Conservation (phyloP, 2,329 filamentous ascomycete genomes). For the Dendryphion nanum region DNA sequence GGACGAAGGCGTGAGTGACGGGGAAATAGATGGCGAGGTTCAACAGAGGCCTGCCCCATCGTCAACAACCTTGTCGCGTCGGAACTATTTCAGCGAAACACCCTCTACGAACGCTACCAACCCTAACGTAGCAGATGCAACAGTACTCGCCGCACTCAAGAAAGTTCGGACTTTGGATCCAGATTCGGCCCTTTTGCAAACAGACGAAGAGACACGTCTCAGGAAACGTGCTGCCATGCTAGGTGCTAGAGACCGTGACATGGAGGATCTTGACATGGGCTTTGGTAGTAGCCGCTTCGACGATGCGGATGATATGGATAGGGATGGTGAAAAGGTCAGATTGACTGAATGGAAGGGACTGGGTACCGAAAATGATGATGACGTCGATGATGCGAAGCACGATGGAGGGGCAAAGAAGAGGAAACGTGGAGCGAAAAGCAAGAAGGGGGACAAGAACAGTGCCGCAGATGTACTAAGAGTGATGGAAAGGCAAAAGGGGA, state of each 20-base stretch:
- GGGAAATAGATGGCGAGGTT: too few species aligned
- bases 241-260: constrained; percentile 69
- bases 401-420: constrained; percentile 59
- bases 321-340: constrained; percentile 59
- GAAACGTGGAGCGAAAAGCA: constrained; percentile 72
- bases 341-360: constrained; percentile 61
- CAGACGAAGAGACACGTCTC: constrained; percentile 64
- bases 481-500: constrained; percentile 61
- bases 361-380: constrained; percentile 54
- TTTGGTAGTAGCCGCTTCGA: constrained; percentile 86
- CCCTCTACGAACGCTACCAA: constrained; percentile 27
- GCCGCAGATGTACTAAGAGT: constrained; percentile 77
- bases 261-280: constrained; percentile 89
- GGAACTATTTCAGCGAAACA: constrained; percentile 40
- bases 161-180: constrained; percentile 62
- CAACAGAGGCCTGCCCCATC: not conserved
- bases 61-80: constrained; percentile 16
- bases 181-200: constrained; percentile 46
- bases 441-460: constrained; percentile 75
- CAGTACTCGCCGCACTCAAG: constrained; percentile 79
- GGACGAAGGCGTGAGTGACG: not conserved
- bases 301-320: constrained; percentile 80
- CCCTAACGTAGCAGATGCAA: constrained; percentile 62
- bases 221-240: constrained; percentile 66
- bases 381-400: constrained; percentile 43